Base-by-base conservation (phyloP, 2,329 filamentous ascomycete genomes). In the Penicillium sp. region DNA sequence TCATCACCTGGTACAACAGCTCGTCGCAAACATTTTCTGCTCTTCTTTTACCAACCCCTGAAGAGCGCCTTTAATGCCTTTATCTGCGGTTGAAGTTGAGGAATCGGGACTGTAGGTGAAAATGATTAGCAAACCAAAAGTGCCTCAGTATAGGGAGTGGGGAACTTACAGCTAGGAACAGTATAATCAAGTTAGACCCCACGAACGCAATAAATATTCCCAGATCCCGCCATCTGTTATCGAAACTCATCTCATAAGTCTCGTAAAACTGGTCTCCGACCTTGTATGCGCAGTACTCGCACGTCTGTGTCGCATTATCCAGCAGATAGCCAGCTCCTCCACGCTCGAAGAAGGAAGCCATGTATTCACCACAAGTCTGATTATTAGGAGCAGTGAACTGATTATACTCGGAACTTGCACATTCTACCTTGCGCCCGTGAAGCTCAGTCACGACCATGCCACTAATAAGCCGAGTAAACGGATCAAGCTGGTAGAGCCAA, bases 401-500 rank as follows among this genome's bases (percentile, higher is more conserved):
- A 68, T 89, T 91, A 59, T 88, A 79, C 73, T 96, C 91, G 3
- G 57, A 33, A 0, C 78, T 37, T 1, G 70, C 77, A 74, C 91
- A 96, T 5, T 72, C 68, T 1, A 96, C 90, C 0, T 77, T 68
- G 7, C 84, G 79, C 1, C 79, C 83, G 65, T 93, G 87, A 6
- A 95, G 82, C 60, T 90, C 90, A 0, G 90, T 93, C 3, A 89
- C 87, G 16, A 93, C 85, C 80, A 92, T 91, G 55, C 90, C 90
- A 48, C 88, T 82, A 66, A 96, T 90, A 29, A 96, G 84, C 7
- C 90, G 86, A 0, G 90, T 96, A 74, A 95, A 91, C 3, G 91
- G 91, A 69, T 92, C 87, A 16, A 96, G 85, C 73, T 93, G 80
- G 78, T 93, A 93, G 8, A 95, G 80, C 90, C 90, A 95, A 1